These are phyloP conservation scores for Vitis hybrid DNA, from an alignment of 177 flowering plant species.

Conservation along the genomic window DNA sequence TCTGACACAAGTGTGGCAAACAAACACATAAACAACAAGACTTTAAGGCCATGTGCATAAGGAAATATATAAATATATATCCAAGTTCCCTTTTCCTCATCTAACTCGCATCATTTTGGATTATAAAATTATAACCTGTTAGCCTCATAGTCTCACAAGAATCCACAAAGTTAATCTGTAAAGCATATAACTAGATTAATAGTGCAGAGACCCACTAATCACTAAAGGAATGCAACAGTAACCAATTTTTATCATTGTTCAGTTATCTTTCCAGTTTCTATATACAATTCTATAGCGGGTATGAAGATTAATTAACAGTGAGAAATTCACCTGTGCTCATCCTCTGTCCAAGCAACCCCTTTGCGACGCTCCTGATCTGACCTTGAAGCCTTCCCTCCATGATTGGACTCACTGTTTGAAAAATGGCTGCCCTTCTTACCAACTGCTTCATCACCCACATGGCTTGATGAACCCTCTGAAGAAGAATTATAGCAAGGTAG, in stretches of 20 bases:
- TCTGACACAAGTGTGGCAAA: neutral
- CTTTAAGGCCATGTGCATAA: neutral
- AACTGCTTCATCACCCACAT: constrained; percentile 51
- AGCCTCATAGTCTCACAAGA: neutral
- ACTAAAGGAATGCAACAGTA: constrained; percentile 24
- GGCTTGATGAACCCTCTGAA: constrained; percentile 59
- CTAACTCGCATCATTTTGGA: neutral
- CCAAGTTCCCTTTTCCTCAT: neutral
- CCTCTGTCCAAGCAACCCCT: constrained; percentile 98
- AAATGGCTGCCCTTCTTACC: constrained; percentile 52
- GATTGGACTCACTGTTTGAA: constrained; percentile 48
- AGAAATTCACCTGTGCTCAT: constrained; percentile 81
- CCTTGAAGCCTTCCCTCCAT: constrained; percentile 66
- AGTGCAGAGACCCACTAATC: constrained; percentile 13
- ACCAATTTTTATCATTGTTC: constrained; percentile 9
- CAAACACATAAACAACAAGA: neutral
- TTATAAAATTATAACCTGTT: neutral
- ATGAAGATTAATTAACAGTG: neutral
- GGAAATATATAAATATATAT: neutral
- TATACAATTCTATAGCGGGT: neutral
- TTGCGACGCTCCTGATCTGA: constrained; percentile 94
- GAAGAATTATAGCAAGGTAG: constrained; percentile 65
- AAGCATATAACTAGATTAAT: neutral
- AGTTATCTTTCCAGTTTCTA: neutral
- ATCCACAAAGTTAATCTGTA: neutral